Base-by-base conservation (phyloP, 495 filamentous ascomycete genomes). In the Neurospora africana region DNA sequence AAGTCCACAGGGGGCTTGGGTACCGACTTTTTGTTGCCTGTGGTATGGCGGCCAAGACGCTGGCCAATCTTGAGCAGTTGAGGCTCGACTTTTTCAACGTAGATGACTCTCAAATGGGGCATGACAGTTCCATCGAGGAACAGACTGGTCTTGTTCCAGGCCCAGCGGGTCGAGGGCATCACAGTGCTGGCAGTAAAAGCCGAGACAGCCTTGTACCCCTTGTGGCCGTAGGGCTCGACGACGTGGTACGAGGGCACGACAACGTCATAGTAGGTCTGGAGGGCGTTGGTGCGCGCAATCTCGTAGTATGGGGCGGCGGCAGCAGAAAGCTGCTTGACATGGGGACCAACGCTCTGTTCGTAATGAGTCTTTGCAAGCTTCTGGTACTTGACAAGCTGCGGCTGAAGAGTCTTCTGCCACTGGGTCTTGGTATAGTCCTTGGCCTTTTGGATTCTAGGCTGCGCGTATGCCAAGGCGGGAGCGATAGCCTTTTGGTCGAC, bases 51-150 rank as follows among this genome's bases (percentile, higher is more conserved):
- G 7, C 94, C 95, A 19, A 99, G 86, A 11, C 95, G 87, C 82
- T 98, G 91, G 17, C 93, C 90, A 74, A 99, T 98, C 74, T 93
- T 91, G 68, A 95, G 88, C 1, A 99, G 86, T 78, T 99, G 95
- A 13, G 96, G 96, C 81, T 98, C 94, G 9, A 99, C 95, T 75
- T 95, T 95, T 78, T 95, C 89, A 39, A 90, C 90, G 75, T 97
- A 98, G 13, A 97, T 81, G 33, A 92, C 86, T 36, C 90, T 86
- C 8, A 98, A 30, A 75, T 89, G 89, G 9, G 94, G 94, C 91
- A 91, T 95, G 15, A 97, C 76, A 3, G 87, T 91, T 58, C 88
- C 85, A 68, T 91, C 88, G 15, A 93, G 82, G 75, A 97, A 92
- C n/a, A 86, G 80, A 68, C 87, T 86, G 2, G 85, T 86, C 38